phyloP scores from a whole-genome alignment of 768 basidiomycete species.

The Tylopilus balloui region DNA sequence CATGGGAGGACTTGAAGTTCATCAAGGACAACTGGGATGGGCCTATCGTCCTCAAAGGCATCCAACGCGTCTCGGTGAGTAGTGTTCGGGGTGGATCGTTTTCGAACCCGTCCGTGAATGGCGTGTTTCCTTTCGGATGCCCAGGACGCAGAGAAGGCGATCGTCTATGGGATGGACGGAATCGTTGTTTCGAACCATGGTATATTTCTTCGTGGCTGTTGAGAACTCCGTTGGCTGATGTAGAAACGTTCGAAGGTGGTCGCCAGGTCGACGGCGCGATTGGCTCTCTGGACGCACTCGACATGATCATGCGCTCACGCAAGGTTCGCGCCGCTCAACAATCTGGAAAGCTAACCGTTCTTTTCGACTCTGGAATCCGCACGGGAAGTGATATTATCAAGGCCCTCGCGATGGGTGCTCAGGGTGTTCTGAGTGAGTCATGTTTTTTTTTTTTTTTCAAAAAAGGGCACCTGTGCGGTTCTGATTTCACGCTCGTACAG shows the following conservation, averaged over 20 bases:
- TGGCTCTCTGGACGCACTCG: slow-evolving; percentile 68
- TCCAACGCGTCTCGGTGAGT: slow-evolving; percentile 57
- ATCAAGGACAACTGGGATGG: slow-evolving; percentile 74
- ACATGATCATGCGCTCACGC: slow-evolving; percentile 59
- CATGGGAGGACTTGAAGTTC: slow-evolving; percentile 70
- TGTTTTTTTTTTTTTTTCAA: not conserved
- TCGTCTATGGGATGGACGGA: slow-evolving; percentile 40
- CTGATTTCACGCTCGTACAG: slow-evolving; percentile 31
- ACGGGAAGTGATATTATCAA: slow-evolving; percentile 81
- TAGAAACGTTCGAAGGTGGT: slow-evolving; percentile 43
- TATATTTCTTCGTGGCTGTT: not conserved
- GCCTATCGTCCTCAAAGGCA: slow-evolving; percentile 72
- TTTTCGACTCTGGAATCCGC: slow-evolving; percentile 72
- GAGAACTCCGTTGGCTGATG: not conserved
- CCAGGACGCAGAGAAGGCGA: slow-evolving; percentile 49
- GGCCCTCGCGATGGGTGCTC: slow-evolving; percentile 82
- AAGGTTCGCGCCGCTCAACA: slow-evolving; percentile 55
- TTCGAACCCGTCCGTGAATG: not conserved
- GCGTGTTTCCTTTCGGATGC: not conserved
- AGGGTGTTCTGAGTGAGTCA: slow-evolving; percentile 68
- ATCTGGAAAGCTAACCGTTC: slow-evolving; percentile 59
- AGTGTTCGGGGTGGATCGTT: not conserved
- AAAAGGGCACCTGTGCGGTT: not conserved
- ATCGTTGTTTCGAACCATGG: slow-evolving; percentile 46
- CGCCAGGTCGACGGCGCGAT: slow-evolving; percentile 80